phyloP scores from a whole-genome alignment of 768 basidiomycete species.

The Phylloporus rhodoxanthus region DNA sequence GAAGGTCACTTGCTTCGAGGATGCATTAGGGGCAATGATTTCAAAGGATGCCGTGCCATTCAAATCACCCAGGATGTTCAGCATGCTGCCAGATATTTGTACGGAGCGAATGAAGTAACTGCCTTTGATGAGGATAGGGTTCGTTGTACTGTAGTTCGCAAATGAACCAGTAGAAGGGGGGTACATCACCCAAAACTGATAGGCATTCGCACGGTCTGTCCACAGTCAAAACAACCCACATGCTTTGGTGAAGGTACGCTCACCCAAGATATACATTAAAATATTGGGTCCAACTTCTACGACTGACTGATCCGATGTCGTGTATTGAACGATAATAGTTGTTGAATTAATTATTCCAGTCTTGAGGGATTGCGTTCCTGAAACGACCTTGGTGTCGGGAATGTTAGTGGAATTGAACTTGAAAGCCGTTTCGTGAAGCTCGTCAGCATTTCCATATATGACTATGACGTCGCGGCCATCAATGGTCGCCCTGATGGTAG shows the following conservation, averaged over 20 bases:
- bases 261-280: constrained; percentile 43
- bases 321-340: constrained; percentile 40
- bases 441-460: constrained; percentile 39
- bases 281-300: constrained; percentile 37
- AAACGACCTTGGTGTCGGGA: constrained; percentile 21
- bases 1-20: constrained; percentile 38
- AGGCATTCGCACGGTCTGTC: constrained; percentile 43
- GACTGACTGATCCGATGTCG: constrained; percentile 42
- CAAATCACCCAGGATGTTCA: constrained; percentile 41
- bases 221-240: neutral
- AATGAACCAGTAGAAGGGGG: constrained; percentile 34
- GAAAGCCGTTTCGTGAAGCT: constrained; percentile 48
- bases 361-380: constrained; percentile 29
- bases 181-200: constrained; percentile 48
- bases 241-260: constrained; percentile 2
- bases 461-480: constrained; percentile 44
- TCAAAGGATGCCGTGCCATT: constrained; percentile 41
- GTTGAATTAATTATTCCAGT: constrained; percentile 32
- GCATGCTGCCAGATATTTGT: constrained; percentile 30
- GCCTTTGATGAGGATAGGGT: constrained; percentile 44
- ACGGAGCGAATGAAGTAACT: constrained; percentile 44
- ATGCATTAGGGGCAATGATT: constrained; percentile 40
- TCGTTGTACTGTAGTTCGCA: constrained; percentile 32
- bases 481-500: constrained; percentile 38
- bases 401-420: constrained; percentile 26